Evolutionary conservation across 768 basidiomycete genomes (phyloP).

Genomic region (Tricholoma furcatifolium): DNA sequence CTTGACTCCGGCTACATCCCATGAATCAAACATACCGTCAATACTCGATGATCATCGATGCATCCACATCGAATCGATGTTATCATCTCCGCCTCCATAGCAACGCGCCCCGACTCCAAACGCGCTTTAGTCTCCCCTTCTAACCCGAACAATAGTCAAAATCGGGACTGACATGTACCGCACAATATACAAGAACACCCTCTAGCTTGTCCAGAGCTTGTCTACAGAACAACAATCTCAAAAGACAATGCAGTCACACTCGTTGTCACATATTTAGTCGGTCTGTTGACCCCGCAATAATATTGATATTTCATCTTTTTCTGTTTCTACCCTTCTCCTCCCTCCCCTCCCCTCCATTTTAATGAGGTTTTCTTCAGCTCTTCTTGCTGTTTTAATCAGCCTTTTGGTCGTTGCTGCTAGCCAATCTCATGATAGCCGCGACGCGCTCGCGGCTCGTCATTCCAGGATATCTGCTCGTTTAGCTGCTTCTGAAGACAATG

Average conservation of each 20-base stretch:
- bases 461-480: conserved; percentile 32
- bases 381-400: conserved; percentile 37
- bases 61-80: no score
- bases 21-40: no score
- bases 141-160: no score
- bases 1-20: no score
- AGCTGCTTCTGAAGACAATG: conserved; percentile 2
- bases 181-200: background rate
- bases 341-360: conserved; percentile 17
- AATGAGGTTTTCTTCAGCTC: conserved; percentile 45
- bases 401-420: conserved; percentile 31
- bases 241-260: conserved; percentile 1
- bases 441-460: conserved; percentile 31
- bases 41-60: no score
- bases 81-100: no score
- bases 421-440: conserved; percentile 25
- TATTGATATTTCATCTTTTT: conserved; percentile 10
- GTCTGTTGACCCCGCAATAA: conserved; percentile 5
- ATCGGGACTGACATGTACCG: background rate
- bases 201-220: no score
- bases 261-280: conserved; percentile 17
- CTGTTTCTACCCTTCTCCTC: conserved; percentile 9
- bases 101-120: no score
- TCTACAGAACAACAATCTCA: background rate
- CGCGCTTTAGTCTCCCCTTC: no score